These are phyloP conservation scores for Venturia asperata DNA, from an alignment of 2,329 filamentous ascomycete genomes.

Conservation along the genomic window DNA sequence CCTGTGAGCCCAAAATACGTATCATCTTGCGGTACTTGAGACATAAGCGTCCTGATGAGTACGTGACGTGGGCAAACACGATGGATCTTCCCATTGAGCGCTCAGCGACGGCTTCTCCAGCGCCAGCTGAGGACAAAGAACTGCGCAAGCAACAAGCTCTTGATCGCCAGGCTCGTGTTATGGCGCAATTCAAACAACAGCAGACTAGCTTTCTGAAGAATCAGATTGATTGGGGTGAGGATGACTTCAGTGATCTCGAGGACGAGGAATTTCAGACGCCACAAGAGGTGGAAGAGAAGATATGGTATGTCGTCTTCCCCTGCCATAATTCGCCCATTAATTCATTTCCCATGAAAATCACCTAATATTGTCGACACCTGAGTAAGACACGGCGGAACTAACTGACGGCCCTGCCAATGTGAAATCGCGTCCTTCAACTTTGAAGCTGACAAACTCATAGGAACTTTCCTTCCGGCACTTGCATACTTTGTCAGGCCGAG, in stretches of 20 bases:
- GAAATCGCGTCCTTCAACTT: background rate
- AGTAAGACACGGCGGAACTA: too few relatives aligned
- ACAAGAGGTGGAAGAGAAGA: constrained; percentile 62
- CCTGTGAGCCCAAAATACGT: constrained; percentile 75
- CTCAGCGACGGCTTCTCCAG: constrained; percentile 48
- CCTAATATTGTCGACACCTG: too few relatives aligned
- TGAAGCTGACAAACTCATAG: background rate
- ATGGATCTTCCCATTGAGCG: constrained; percentile 63
- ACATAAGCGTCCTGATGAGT: constrained; percentile 68
- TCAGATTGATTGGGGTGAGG: constrained; percentile 84
- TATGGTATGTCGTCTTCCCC: constrained; percentile 53
- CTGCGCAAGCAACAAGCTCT: constrained; percentile 85
- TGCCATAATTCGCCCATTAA: too few relatives aligned
- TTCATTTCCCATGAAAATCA: too few relatives aligned
- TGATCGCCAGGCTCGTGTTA: constrained; percentile 84
- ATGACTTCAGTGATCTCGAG: constrained; percentile 69
- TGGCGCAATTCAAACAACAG: constrained; percentile 97
- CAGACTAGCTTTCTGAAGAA: constrained; percentile 91
- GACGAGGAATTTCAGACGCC: constrained; percentile 52
- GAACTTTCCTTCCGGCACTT: constrained; percentile 77
- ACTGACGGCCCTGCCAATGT: too few relatives aligned
- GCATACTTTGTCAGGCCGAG: constrained; percentile 94
- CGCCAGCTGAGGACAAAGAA: constrained; percentile 55
- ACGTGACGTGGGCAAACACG: constrained; percentile 57
- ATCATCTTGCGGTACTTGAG: constrained; percentile 79